A percentile compares a stretch with the other conserved stretches of the same genome.
These are phyloP conservation scores for Russula compacta DNA, from an alignment of 768 basidiomycete genomes.

Conservation along the genomic window DNA sequence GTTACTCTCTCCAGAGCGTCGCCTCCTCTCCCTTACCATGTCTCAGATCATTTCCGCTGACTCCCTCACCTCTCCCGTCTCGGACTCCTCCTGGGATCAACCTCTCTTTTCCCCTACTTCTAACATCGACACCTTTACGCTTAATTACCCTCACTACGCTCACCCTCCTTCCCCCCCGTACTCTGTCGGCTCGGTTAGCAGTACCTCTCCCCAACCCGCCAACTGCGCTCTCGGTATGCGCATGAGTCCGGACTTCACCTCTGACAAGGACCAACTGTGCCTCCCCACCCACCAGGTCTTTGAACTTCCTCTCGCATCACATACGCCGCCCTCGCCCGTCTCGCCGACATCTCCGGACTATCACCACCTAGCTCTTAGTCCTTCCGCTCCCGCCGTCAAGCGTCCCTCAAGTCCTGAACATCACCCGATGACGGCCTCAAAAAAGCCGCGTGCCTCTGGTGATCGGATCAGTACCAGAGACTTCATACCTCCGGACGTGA, in stretches of 20 bases:
- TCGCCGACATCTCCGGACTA: slow-evolving; percentile 24
- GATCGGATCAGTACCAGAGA: slow-evolving; percentile 60
- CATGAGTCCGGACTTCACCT: slow-evolving; percentile 34
- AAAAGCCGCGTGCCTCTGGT: slow-evolving; percentile 40
- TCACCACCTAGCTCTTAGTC: slow-evolving; percentile 14
- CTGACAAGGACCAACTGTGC: slow-evolving; percentile 44
- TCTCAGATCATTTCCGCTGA: slow-evolving; percentile 52
- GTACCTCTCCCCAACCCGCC: slow-evolving; percentile 25
- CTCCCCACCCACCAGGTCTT: slow-evolving; percentile 68
- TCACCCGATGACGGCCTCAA: slow-evolving; percentile 24
- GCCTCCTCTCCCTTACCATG: slow-evolving; percentile 33
- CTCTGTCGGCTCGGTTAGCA: slow-evolving; percentile 36
- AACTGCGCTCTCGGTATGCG: slow-evolving; percentile 44
- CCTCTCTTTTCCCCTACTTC: slow-evolving; percentile 33
- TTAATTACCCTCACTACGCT: slow-evolving; percentile 20
- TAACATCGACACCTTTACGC: slow-evolving; percentile 26
- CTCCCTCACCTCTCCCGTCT: slow-evolving; percentile 46
- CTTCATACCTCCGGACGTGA: slow-evolving; percentile 82
- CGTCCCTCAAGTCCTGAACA: slow-evolving; percentile 27
- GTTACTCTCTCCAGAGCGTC: slow-evolving; percentile 21
- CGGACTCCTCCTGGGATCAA: slow-evolving; percentile 44
- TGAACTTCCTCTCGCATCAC: slow-evolving; percentile 39
- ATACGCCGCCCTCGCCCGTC: slow-evolving; percentile 28
- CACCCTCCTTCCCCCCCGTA: slow-evolving; percentile 32
- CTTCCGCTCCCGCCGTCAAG: slow-evolving; percentile 15